Conservation (phyloP, 371 early-diverging fungal species). For the Encephalitozoon romaleae region DNA sequence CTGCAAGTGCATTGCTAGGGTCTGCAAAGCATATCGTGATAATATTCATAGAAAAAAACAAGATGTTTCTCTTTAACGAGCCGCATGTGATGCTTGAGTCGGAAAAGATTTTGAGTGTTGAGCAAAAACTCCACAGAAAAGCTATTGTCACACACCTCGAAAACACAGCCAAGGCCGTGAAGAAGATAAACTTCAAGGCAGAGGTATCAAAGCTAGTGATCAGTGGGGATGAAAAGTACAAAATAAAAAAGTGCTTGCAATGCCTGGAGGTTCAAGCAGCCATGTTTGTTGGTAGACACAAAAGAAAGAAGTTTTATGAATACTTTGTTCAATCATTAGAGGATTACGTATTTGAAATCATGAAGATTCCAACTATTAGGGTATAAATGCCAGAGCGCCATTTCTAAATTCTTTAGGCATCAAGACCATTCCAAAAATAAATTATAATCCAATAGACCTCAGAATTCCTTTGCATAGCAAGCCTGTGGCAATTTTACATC, state of each 20-base stretch:
- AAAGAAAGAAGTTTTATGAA: not conserved
- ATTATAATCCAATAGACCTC: not conserved
- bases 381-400: not conserved
- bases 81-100: not conserved
- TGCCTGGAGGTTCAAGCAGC: not conserved
- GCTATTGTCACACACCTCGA: not conserved
- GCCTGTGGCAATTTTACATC: not conserved
- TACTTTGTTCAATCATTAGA: not conserved
- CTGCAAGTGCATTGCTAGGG: not conserved
- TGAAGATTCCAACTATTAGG: not conserved
- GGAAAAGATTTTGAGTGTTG: not conserved
- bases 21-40: conserved; percentile 1
- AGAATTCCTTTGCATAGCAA: not conserved
- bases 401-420: not conserved
- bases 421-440: not conserved
- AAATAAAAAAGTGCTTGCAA: not conserved
- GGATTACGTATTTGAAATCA: not conserved
- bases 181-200: not conserved
- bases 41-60: conserved; percentile 2
- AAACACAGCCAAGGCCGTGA: not conserved
- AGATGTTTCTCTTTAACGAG: not conserved
- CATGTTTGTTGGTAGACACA: not conserved
- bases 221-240: not conserved
- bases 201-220: not conserved
- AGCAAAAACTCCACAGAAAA: not conserved